Base-by-base conservation (phyloP, 2,329 filamentous ascomycete species). In the Cytospora mali region DNA sequence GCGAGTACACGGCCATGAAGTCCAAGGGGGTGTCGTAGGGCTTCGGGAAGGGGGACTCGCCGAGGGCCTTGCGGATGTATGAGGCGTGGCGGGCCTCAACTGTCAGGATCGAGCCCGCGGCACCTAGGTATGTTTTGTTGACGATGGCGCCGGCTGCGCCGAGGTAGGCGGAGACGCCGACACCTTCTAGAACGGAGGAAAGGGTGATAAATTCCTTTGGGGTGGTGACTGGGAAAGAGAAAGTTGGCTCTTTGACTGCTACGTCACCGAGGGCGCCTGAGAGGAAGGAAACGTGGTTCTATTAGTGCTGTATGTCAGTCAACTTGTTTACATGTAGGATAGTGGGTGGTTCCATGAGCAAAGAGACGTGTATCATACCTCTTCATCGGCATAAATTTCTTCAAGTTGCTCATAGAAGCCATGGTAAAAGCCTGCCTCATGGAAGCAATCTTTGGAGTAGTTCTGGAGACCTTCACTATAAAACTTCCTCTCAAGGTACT, bases 31-130 rank as follows among this genome's bases (percentile, higher is more conserved):
- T 79, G 66, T 89, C 87, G 66, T 87, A 88, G 9, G 86, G 74
- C 67, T 84, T 79, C 0, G 87, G 76, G 69, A 85, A 87, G 2
- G 86, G 84, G 5, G 73, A 72, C 68, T 84, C 71, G 55, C 76
- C 73, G 21, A 81, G 74, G 11, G 75, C 75, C 31, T 76, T 73
- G 58, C 87, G 84, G 67, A 89, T 76, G 75, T 87, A 88, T 4
- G 88, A 77, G 1, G 82, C 82, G 76, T 90, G 87, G 11, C 87
- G 82, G 33, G 87, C 81, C 69, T 90, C 87, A 61, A 88, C 82
- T 31, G 84, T 85, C 35, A 90, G 77, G 69, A 91, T 86, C 61
- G 82, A 82, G 28, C 83, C 87, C 1, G 87, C 87, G 4, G 81
- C 81, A 0, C 83, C 83, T 52, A 90, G 75, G 74, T 88, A 88